Percentiles rank a stretch among this genome's conserved stretches.
These are phyloP conservation scores for Paraconiothyrium sp. DNA, from an alignment of 2,329 filamentous ascomycete genomes.

Conservation along the genomic window DNA sequence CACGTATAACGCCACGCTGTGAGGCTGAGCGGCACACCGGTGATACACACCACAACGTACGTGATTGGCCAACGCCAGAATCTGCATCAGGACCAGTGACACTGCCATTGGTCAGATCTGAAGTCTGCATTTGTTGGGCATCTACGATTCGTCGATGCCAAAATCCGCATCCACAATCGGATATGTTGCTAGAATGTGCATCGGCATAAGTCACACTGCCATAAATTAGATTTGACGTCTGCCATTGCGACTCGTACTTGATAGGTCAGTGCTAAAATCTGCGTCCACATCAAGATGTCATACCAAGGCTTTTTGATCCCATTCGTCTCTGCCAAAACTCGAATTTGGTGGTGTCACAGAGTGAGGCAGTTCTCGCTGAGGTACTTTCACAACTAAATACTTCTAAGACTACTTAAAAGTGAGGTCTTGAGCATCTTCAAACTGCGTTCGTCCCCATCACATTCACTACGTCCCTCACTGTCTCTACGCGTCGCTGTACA, in stretches of 20 bases:
- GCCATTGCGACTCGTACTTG: neutral
- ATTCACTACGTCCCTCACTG: too few relatives aligned
- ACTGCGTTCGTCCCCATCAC: neutral
- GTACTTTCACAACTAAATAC: neutral
- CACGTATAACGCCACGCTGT: neutral
- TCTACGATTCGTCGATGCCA: constrained; percentile 14
- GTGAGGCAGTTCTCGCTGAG: neutral
- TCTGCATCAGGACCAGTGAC: too few relatives aligned
- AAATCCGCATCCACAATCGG: constrained; percentile 8
- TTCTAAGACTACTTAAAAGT: neutral
- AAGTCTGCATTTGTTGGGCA: neutral
- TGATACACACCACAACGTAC: too few relatives aligned
- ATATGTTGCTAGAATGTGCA: neutral
- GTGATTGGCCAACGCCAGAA: too few relatives aligned
- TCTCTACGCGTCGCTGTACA: too few relatives aligned
- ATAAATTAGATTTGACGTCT: neutral
- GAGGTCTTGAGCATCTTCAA: neutral
- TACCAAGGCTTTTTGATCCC: neutral
- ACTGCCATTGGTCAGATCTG: neutral
- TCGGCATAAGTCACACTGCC: neutral
- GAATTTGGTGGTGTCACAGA: neutral
- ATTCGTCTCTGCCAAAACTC: neutral
- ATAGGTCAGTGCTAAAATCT: constrained; percentile 16
- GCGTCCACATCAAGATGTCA: neutral
- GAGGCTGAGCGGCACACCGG: neutral